Evolutionary conservation across 2,329 filamentous ascomycete genomes (phyloP).

Genomic region (Trichoderma sp.): DNA sequence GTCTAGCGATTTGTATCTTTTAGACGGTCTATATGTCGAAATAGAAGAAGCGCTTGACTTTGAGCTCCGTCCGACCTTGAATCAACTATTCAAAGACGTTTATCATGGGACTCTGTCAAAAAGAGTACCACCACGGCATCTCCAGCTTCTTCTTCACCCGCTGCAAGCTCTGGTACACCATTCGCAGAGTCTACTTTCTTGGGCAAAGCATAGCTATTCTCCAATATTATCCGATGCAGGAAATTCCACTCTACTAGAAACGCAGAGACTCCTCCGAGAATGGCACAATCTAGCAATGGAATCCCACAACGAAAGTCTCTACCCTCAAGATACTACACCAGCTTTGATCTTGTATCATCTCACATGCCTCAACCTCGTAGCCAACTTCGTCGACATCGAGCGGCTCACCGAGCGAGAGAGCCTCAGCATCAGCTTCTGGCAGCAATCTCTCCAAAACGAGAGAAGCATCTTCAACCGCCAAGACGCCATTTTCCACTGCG

Average conservation of each 20-base stretch:
- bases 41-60: not conserved
- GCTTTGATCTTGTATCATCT: conserved; percentile 65
- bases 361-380: conserved; percentile 66
- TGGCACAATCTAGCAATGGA: conserved; percentile 64
- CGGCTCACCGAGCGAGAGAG: conserved; percentile 61
- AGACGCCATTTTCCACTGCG: conserved; percentile 65
- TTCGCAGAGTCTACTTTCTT: not conserved
- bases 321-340: not conserved
- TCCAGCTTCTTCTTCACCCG: conserved; percentile 46
- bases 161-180: conserved; percentile 53
- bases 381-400: conserved; percentile 67
- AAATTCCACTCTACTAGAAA: conserved; percentile 59
- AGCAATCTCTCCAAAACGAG: conserved; percentile 55
- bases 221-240: conserved; percentile 44
- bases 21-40: not conserved
- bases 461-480: conserved; percentile 62
- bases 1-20: not conserved
- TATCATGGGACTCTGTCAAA: not conserved
- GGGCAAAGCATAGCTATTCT: conserved; percentile 43
- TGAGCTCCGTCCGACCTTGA: not conserved
- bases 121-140: not conserved
- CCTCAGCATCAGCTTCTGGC: conserved; percentile 55
- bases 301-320: not conserved
- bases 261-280: conserved; percentile 60
- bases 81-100: conserved; percentile 4